These are phyloP conservation scores for Vaccinium darrowii DNA, from an alignment of 148 eudicot genomes.

Conservation along the genomic window DNA sequence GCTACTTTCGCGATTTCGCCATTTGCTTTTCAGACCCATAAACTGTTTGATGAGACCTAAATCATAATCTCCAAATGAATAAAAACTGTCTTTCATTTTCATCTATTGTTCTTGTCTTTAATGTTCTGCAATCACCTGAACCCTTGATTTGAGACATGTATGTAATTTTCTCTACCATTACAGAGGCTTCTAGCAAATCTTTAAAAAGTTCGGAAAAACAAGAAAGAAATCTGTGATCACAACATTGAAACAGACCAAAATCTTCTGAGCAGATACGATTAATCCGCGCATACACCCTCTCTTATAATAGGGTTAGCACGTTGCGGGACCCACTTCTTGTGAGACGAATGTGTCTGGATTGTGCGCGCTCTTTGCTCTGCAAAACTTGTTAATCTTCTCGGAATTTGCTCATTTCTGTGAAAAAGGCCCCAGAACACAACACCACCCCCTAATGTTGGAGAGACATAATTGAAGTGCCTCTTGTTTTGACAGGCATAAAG, in stretches of 20 bases:
- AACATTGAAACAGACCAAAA: neutral
- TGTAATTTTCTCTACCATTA: neutral
- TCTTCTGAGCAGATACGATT: neutral
- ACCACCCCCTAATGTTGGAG: neutral
- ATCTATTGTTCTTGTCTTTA: neutral
- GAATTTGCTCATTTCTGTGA: neutral
- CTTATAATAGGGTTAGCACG: no score
- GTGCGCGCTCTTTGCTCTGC: neutral
- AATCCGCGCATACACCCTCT: neutral
- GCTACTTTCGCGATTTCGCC: neutral
- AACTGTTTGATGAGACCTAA: neutral
- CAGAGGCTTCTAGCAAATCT: neutral
- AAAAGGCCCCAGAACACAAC: neutral
- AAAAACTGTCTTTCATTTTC: conserved; percentile 11
- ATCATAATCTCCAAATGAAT: conserved; percentile 13
- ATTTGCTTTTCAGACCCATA: neutral
- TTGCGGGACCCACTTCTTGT: neutral
- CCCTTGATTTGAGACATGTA: neutral
- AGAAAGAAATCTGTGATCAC: neutral
- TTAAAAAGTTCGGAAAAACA: neutral
- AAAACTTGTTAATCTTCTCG: neutral
- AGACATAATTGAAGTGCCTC: neutral
- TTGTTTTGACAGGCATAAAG: neutral
- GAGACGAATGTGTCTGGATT: neutral
- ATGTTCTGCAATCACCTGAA: neutral